phyloP scores from a whole-genome alignment of 345 rosid genomes.

The Turritis glabra region DNA sequence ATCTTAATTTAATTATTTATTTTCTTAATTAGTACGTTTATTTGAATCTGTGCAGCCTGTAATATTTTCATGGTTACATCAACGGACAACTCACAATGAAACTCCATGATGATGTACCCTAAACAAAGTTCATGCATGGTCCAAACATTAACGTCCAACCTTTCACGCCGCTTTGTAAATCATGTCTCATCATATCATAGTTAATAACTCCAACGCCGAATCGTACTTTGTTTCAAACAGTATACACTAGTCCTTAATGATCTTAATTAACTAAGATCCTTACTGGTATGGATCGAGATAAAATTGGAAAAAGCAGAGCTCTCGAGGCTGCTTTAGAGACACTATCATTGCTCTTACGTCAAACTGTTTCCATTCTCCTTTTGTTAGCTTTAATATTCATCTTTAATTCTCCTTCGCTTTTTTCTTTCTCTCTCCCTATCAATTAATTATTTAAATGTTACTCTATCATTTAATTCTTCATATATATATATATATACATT shows the following conservation, averaged over 20 bases:
- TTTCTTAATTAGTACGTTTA: not conserved
- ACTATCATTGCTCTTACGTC: constrained; percentile 40
- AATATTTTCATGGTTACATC: constrained; percentile 10
- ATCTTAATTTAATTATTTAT: not conserved
- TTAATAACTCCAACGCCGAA: constrained; percentile 30
- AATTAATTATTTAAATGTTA: constrained; percentile 17
- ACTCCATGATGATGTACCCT: constrained; percentile 35
- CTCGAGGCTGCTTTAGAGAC: constrained; percentile 35
- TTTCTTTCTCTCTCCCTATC: constrained; percentile 11
- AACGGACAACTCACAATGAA: constrained; percentile 16
- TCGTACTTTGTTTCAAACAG: constrained; percentile 26
- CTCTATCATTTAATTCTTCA: not conserved
- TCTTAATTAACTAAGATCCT: not conserved
- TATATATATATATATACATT: no score
- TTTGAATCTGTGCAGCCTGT: constrained; percentile 18
- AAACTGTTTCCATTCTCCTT: constrained; percentile 37
- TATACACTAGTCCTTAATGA: constrained; percentile 12
- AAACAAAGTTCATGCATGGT: constrained; percentile 27
- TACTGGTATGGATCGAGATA: constrained; percentile 3
- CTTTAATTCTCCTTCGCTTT: constrained; percentile 18
- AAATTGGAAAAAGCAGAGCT: constrained; percentile 23
- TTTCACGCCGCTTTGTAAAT: constrained; percentile 39
- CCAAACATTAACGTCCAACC: constrained; percentile 32
- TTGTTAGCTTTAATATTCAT: constrained; percentile 29
- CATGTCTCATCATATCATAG: constrained; percentile 35